phyloP scores from a whole-genome alignment of 2,329 filamentous ascomycete species.

The Pseudocercospora musae region DNA sequence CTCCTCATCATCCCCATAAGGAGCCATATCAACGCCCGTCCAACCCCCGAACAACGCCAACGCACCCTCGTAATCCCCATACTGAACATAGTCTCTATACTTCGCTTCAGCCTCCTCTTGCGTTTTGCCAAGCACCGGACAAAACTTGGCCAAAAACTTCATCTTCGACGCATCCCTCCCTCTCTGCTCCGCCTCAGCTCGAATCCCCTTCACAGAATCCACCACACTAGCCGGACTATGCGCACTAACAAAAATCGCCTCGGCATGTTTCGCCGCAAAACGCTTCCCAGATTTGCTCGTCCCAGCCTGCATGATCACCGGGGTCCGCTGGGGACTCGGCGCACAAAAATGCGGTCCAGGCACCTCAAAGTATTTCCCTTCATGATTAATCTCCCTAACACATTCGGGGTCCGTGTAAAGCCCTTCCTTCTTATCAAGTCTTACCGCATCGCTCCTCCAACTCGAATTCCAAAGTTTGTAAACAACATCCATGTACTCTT shows the following conservation, averaged over 20 bases:
- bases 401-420: conserved; percentile 58
- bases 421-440: conserved; percentile 55
- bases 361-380: conserved; percentile 61
- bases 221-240: conserved; percentile 61
- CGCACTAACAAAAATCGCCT: conserved; percentile 67
- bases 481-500: conserved; percentile 62
- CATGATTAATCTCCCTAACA: conserved; percentile 64
- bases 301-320: conserved; percentile 67
- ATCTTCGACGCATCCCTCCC: conserved; percentile 60
- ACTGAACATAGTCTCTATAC: conserved; percentile 58
- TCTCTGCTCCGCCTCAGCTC: conserved; percentile 52
- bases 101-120: conserved; percentile 65
- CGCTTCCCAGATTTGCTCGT: conserved; percentile 63
- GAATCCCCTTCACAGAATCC: conserved; percentile 61
- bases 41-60: conserved; percentile 70
- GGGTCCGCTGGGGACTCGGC: conserved; percentile 65
- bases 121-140: conserved; percentile 62
- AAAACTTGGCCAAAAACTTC: conserved; percentile 66
- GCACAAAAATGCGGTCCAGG: conserved; percentile 65
- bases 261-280: conserved; percentile 68
- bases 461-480: conserved; percentile 64
- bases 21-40: conserved; percentile 64
- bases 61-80: conserved; percentile 64
- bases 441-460: conserved; percentile 65
- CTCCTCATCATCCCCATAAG: conserved; percentile 63